These are phyloP conservation scores for Hyaloscypha finlandica DNA, from an alignment of 495 filamentous ascomycete species.

Conservation along the genomic window DNA sequence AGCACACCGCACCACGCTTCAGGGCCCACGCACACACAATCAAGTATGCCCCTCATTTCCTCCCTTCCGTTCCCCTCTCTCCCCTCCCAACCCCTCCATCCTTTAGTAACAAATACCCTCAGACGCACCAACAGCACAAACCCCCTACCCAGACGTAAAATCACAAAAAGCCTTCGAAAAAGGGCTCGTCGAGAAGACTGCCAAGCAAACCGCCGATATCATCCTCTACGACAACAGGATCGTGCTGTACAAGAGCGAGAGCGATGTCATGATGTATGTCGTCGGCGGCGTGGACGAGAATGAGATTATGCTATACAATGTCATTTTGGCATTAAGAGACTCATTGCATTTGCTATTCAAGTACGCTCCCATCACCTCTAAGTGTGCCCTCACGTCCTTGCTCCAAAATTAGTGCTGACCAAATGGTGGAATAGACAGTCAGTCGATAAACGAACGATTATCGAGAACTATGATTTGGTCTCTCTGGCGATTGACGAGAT, in stretches of 20 bases:
- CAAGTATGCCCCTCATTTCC: constrained; percentile 10
- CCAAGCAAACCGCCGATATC: constrained; percentile 91
- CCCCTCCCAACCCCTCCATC: background rate
- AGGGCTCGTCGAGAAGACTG: constrained; percentile 92
- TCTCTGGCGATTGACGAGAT: constrained; percentile 94
- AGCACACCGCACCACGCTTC: constrained; percentile 69
- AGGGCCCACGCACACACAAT: background rate
- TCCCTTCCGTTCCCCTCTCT: background rate
- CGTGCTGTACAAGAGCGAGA: constrained; percentile 96
- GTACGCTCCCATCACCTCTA: constrained; percentile 48
- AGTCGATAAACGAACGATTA: constrained; percentile 94
- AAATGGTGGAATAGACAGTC: constrained; percentile 61
- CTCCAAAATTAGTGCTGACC: background rate
- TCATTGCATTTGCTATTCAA: constrained; percentile 90
- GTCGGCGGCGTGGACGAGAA: constrained; percentile 93
- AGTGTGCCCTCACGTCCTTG: background rate
- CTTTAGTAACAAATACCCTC: background rate
- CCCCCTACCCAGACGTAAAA: constrained; percentile 87
- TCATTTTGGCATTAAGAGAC: constrained; percentile 85
- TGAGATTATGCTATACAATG: constrained; percentile 93
- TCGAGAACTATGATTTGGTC: constrained; percentile 96
- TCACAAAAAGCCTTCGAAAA: constrained; percentile 96
- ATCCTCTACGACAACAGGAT: constrained; percentile 95
- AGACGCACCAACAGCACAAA: constrained; percentile 39
- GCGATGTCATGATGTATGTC: constrained; percentile 96